Conservation (phyloP, 192 early-diverging fungal species). For the Backusella tarrabulga region DNA sequence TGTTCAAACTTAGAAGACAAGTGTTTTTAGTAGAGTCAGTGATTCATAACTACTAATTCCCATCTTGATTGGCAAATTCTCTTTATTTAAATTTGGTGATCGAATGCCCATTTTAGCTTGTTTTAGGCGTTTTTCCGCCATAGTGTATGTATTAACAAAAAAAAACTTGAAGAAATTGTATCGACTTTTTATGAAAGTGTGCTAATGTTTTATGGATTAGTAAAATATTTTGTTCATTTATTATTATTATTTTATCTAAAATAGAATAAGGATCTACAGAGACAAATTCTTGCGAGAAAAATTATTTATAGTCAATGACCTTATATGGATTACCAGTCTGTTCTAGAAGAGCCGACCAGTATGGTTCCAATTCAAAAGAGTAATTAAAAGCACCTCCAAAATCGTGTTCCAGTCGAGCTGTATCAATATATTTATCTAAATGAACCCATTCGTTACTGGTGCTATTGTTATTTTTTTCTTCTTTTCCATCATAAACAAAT, state of each 20-base stretch:
- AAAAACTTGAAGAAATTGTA: no score
- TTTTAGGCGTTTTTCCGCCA: no score
- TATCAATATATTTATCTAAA: slow-evolving; percentile 47
- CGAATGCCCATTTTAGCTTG: no score
- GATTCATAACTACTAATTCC: no score
- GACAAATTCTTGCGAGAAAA: background rate
- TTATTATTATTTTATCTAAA: background rate
- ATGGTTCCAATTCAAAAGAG: slow-evolving; percentile 63
- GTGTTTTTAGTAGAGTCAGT: no score
- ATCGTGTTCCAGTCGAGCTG: slow-evolving; percentile 58
- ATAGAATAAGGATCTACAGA: background rate
- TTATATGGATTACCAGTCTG: slow-evolving; percentile 23
- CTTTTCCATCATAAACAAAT: slow-evolving; percentile 62
- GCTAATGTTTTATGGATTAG: no score
- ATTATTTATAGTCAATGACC: slow-evolving; percentile 13
- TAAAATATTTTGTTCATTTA: background rate
- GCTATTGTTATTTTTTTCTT: slow-evolving; percentile 5
- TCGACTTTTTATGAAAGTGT: no score
- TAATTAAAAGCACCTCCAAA: slow-evolving; percentile 80
- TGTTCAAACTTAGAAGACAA: no score
- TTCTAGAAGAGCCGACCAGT: slow-evolving; percentile 57
- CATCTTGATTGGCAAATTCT: no score
- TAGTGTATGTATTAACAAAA: no score
- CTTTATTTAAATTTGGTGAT: no score
- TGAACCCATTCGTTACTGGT: slow-evolving; percentile 43